phyloP scores from a whole-genome alignment of 768 basidiomycete genomes.

The Holtermannia corniformis region DNA sequence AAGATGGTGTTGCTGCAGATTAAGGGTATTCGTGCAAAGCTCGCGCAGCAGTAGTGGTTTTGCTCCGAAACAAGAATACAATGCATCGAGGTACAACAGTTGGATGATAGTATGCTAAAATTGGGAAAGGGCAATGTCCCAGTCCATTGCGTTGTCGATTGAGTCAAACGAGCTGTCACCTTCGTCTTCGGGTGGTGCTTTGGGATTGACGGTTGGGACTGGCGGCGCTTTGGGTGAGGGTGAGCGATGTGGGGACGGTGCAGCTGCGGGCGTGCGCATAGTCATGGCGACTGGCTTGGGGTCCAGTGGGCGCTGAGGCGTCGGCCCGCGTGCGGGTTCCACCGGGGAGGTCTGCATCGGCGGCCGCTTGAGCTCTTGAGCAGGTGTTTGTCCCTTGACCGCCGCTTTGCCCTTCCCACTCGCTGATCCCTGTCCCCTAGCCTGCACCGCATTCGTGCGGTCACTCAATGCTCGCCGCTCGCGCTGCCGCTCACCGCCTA shows the following conservation, averaged over 20 bases:
- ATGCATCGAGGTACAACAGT: background rate
- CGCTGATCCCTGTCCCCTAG: background rate
- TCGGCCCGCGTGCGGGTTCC: too few relatives aligned
- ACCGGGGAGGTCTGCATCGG: too few relatives aligned
- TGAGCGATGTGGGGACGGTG: too few relatives aligned
- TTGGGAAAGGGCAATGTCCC: background rate
- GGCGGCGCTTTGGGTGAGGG: background rate
- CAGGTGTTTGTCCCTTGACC: too few relatives aligned
- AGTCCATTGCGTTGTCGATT: background rate
- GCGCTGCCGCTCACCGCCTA: background rate
- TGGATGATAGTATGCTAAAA: background rate
- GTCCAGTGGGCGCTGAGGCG: too few relatives aligned
- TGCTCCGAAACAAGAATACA: too few relatives aligned
- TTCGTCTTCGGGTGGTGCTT: background rate
- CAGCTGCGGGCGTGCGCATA: too few relatives aligned
- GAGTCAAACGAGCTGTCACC: background rate
- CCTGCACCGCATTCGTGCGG: background rate
- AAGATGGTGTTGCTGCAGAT: conserved; percentile 81
- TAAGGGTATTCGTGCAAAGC: conserved; percentile 55
- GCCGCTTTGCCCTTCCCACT: background rate
- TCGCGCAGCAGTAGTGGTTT: conserved; percentile 39
- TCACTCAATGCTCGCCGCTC: background rate
- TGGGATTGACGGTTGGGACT: background rate
- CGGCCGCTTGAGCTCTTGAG: too few relatives aligned
- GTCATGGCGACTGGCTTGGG: too few relatives aligned